phyloP scores from a whole-genome alignment of 1,284 basidiomycete genomes.

The Earliella scabrosa region DNA sequence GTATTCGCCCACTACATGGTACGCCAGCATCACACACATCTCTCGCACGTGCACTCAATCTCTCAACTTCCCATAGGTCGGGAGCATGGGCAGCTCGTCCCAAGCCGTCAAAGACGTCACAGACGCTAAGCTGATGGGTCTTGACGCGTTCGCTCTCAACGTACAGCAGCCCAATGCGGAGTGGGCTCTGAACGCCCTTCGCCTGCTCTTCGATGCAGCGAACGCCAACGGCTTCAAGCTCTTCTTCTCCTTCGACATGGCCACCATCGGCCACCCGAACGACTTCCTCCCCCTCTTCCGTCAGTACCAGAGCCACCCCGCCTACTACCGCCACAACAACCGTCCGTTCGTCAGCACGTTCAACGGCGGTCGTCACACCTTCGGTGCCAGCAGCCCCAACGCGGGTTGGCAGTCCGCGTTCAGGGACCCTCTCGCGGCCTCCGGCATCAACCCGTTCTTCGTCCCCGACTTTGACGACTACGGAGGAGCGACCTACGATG shows the following conservation, averaged over 20 bases:
- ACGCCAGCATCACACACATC: neutral
- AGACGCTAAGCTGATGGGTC: conserved; percentile 14
- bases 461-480: conserved; percentile 21
- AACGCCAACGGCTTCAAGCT: conserved; percentile 60
- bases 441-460: conserved; percentile 20
- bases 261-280: conserved; percentile 10
- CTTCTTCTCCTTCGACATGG: conserved; percentile 86
- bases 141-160: conserved; percentile 20
- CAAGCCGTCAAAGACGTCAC: conserved; percentile 19
- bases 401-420: conserved; percentile 18
- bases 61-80: conserved; percentile 1
- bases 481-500: conserved; percentile 13
- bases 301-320: conserved; percentile 16
- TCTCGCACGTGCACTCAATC: neutral
- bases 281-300: conserved; percentile 19
- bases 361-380: conserved; percentile 16
- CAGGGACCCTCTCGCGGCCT: conserved; percentile 11
- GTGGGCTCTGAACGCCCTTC: conserved; percentile 7
- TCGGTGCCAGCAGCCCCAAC: conserved; percentile 16
- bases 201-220: conserved; percentile 17
- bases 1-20: conserved; percentile 21
- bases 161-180: conserved; percentile 12
- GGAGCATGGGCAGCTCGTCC: conserved; percentile 12
- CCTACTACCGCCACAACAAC: conserved; percentile 17
- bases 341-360: conserved; percentile 23